Evolutionary conservation across 78 protist genomes (phyloP), one percentile per base, ranked within the genome.

Genomic region (Tieghemostelium lacteum): DNA sequence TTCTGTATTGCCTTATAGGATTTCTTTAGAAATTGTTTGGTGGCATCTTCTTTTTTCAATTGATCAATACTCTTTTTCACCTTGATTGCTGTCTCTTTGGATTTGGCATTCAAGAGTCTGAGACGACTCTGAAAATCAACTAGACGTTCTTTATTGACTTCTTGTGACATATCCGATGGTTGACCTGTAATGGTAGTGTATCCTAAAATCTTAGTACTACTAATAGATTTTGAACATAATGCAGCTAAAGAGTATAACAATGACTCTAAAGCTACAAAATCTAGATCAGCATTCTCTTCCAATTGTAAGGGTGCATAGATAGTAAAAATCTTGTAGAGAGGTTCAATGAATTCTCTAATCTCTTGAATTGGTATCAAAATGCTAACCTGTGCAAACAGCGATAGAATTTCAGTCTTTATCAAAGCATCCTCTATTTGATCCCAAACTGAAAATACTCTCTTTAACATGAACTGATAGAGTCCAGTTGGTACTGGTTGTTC

Each of bases 131-230:
- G 31, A 16, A 83, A 45, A 17, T 83, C 78, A 2, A 55, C 78
- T 40, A 55, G 52, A 40, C 54, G 54, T n/a, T 17, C 36, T 45
- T 62, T 71, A 49, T 70, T 78, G 22, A 74, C 24, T 22, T 74
- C 85, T 2, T 42, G 20, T 39, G 58, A 39, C 91, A 83, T 83
- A 34, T 83, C 91, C 37, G 78, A 69, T 83, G 91, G 91, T 69
- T 83, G 91, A 37, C 91, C 91, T 7, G 91, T 83, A 42, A 67
- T 62, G 1, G 63, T 40, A 29, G 40, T 66, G 36, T 67, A 83
- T 16, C 74, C 91, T 26, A 70, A 33, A 28, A 31, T 55, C 29
- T 62, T 20, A 20, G 69, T 37, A 7, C 55, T 16, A 31, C 55
- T 16, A 0, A 50, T 37, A 28, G 70, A 33, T 50, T 57, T 58